A percentile compares a stretch with the other conserved stretches of the same genome.
Conservation (phyloP, 805 yeast species). For the Metschnikowia kunwiensis region DNA sequence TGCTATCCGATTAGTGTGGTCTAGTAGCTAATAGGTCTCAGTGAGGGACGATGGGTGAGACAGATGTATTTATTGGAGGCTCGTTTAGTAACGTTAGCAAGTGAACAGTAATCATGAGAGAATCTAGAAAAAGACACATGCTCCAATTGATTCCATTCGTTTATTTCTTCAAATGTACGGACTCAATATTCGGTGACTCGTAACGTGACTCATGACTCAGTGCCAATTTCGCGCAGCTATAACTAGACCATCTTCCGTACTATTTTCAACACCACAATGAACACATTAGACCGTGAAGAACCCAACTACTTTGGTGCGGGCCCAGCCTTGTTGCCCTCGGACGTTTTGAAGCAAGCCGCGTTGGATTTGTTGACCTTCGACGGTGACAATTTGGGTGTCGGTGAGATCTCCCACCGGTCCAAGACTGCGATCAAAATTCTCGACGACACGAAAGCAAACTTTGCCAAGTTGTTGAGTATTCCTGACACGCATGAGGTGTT, state of each 20-base stretch:
- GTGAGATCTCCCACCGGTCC: slow-evolving; percentile 96
- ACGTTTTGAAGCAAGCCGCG: slow-evolving; percentile 85
- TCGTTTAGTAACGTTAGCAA: too few species aligned
- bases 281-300: slow-evolving; percentile 56
- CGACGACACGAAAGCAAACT: slow-evolving; percentile 67
- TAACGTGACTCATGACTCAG: slow-evolving; percentile 7
- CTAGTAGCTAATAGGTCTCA: too few species aligned
- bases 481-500: slow-evolving; percentile 94
- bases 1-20: slow-evolving; percentile 6
- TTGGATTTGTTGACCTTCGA: slow-evolving; percentile 72
- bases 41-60: too few species aligned
- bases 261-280: too few species aligned
- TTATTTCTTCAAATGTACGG: too few species aligned
- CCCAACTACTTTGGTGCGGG: slow-evolving; percentile 97
- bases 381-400: slow-evolving; percentile 76
- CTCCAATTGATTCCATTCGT: too few species aligned
- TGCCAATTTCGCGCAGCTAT: too few species aligned
- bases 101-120: too few species aligned
- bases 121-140: too few species aligned
- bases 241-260: too few species aligned
- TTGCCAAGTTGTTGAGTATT: slow-evolving; percentile 61
- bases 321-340: slow-evolving; percentile 87
- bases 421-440: slow-evolving; percentile 75
- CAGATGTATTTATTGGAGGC: too few species aligned
- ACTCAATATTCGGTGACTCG: slow-evolving; percentile 6